phyloP scores from a whole-genome alignment of 2,329 filamentous ascomycete species.

The Trichoderma arundinaceum region DNA sequence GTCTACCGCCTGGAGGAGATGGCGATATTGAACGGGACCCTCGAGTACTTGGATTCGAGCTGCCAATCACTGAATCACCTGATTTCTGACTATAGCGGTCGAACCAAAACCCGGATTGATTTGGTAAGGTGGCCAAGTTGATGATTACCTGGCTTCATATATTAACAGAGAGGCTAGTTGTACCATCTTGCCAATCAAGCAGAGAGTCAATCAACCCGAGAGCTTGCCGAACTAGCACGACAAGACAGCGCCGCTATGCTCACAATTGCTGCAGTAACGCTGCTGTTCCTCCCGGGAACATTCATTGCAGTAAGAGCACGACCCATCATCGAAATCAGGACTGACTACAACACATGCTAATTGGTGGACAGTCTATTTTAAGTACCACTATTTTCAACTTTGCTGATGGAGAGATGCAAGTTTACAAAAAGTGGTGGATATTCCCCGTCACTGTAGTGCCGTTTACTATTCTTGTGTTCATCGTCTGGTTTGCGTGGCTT shows the following conservation, averaged over 20 bases:
- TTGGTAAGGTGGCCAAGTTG: neutral
- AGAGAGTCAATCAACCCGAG: slow-evolving; percentile 5
- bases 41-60: slow-evolving; percentile 4
- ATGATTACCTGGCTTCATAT: accelerated
- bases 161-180: neutral
- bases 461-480: slow-evolving; percentile 2
- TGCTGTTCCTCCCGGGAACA: slow-evolving; percentile 57
- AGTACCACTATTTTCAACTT: slow-evolving; percentile 52
- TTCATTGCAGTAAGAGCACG: slow-evolving; percentile 48
- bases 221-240: slow-evolving; percentile 9
- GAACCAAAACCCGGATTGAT: slow-evolving; percentile 13
- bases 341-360: neutral
- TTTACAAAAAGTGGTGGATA: slow-evolving; percentile 11
- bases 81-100: slow-evolving; percentile 10
- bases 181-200: slow-evolving; percentile 12
- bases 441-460: slow-evolving; percentile 7
- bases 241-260: slow-evolving; percentile 58
- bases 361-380: slow-evolving; percentile 45
- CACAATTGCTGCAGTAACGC: slow-evolving; percentile 55
- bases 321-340: no score
- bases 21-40: neutral
- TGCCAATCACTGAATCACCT: neutral
- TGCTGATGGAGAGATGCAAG: slow-evolving; percentile 33
- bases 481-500: neutral
- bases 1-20: neutral